Base-by-base conservation (phyloP, 1,284 basidiomycete species). In the Rhodofomes roseus region DNA sequence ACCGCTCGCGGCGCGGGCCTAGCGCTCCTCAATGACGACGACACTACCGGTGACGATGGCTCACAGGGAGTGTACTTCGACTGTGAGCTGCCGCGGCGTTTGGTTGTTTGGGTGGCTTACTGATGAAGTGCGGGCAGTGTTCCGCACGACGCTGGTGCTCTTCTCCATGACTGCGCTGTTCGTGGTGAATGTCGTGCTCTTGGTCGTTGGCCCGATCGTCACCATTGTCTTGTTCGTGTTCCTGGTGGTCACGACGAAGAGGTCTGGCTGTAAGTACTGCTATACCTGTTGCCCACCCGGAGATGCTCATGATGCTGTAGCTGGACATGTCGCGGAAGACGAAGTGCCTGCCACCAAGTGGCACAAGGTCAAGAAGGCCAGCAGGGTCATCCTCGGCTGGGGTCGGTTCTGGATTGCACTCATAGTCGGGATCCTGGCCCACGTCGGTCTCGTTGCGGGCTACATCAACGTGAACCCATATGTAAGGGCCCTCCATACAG, bases 51-150 rank as follows among this genome's bases (percentile, higher is more conserved):
- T 2, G 72, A 68, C 12, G 76, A 74, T 37, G 74, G 60, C 11
- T 65, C 81, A 2, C 40, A 62, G 4, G 66, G 65, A 0, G 85
- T 90, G 1, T 92, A 89, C 72, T 90, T 92, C 65, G 90, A 92
- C 67, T 56, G 90, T 92, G 65, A 71, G 88, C 73, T 16, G 12
- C 4, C 92, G 65, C 71, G 88, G 12, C 11, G n/a, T 8, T 36
- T 3, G 25, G 12, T 18, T 25, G 20, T 43, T 53, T 8, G 20
- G 23, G 2, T 18, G 7, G 9, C 22, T 43, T 31, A 2, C 1
- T 54, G 64, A 36, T 55, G 65, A 40, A 43, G 43, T 48, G 40
- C 31, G 20, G 16, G 20, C 64, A 92, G 90, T 92, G 11, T 86
- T 91, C 61, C 85, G 83, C 40, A 65, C 71, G 2, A 66, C 76